Percentiles rank a stretch among this genome's conserved stretches.
These are phyloP conservation scores for Geotrichum ghanense DNA, from an alignment of 805 yeast species.

Conservation along the genomic window DNA sequence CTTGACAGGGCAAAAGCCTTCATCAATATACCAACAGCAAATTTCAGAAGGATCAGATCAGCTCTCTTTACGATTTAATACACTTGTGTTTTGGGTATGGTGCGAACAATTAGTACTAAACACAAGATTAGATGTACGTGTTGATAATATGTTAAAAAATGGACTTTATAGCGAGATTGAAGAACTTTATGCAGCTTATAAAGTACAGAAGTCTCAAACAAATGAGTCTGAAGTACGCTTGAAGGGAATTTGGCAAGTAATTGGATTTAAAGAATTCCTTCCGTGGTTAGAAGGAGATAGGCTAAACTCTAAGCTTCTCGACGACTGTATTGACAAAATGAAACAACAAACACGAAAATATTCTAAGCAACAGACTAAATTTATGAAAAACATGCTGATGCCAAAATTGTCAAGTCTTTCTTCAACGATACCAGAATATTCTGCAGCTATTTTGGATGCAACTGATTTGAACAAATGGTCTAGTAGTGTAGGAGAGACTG, in stretches of 20 bases:
- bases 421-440: conserved; percentile 46
- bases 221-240: background rate
- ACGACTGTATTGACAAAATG: conserved; percentile 58
- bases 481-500: conserved; percentile 42
- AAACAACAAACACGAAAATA: conserved; percentile 75
- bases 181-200: conserved; percentile 38
- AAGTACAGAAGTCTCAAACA: conserved; percentile 8
- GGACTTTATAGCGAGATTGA: conserved; percentile 67
- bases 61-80: conserved; percentile 16
- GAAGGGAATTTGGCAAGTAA: conserved; percentile 80
- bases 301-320: conserved; percentile 21
- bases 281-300: conserved; percentile 43
- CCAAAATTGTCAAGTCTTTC: conserved; percentile 39
- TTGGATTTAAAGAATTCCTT: conserved; percentile 82
- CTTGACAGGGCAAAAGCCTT: conserved; percentile 54
- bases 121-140: conserved; percentile 60
- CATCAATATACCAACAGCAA: conserved; percentile 61
- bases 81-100: conserved; percentile 71
- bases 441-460: conserved; percentile 62
- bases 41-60: conserved; percentile 34
- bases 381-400: conserved; percentile 68
- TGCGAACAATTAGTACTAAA: conserved; percentile 49
- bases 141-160: conserved; percentile 63
- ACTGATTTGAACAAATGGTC: conserved; percentile 58
- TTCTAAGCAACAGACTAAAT: conserved; percentile 79